Evolutionary conservation across 495 filamentous ascomycete genomes (phyloP).

Genomic region (Podospora sp.): DNA sequence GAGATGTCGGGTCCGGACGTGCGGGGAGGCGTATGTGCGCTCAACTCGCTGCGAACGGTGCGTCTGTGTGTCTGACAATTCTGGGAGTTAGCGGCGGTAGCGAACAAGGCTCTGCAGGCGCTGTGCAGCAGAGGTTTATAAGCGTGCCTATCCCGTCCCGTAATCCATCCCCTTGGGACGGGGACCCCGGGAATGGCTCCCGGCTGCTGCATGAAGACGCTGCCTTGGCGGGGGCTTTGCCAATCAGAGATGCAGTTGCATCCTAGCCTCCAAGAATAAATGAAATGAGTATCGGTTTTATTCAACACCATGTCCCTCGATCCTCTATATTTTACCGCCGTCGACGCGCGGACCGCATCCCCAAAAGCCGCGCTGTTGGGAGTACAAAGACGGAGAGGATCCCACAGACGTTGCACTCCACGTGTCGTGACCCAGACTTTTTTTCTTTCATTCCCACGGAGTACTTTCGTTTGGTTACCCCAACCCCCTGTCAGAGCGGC

Average conservation of each 20-base stretch:
- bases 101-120: background rate
- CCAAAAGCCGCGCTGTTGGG: too few relatives aligned
- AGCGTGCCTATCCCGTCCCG: slow-evolving; percentile 6
- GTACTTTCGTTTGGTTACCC: background rate
- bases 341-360: too few relatives aligned
- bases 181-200: background rate
- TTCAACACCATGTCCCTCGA: background rate
- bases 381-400: too few relatives aligned
- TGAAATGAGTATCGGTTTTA: background rate
- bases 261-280: background rate
- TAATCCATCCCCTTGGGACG: background rate
- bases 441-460: too few relatives aligned
- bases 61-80: too few relatives aligned
- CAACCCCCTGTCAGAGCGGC: background rate
- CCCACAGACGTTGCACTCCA: too few relatives aligned
- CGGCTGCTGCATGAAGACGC: background rate
- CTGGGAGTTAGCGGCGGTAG: background rate
- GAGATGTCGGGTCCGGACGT: too few relatives aligned
- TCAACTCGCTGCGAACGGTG: too few relatives aligned
- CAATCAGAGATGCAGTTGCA: background rate
- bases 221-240: background rate
- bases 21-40: too few relatives aligned
- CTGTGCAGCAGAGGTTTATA: background rate
- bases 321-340: too few relatives aligned
- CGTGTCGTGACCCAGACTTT: too few relatives aligned